A percentile compares a stretch with the other conserved stretches of the same genome.
phyloP scores from a whole-genome alignment of 257 asterid genomes.

The Solanum raphanifolium region DNA sequence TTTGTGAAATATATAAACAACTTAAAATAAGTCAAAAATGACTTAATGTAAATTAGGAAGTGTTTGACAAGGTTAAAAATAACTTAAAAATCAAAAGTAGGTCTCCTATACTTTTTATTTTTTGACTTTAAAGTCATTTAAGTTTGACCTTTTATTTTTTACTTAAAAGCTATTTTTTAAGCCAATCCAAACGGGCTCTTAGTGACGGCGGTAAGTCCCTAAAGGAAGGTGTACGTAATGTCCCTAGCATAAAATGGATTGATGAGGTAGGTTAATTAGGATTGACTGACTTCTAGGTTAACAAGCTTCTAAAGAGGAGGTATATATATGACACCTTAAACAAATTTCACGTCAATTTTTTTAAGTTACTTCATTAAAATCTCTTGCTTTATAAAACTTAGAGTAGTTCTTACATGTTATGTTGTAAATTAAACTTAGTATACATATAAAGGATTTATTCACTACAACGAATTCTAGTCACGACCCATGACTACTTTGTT shows the following conservation, averaged over 20 bases:
- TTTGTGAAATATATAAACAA: neutral
- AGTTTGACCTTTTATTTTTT: neutral
- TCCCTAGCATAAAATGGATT: neutral
- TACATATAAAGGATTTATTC: neutral
- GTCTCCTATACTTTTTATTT: accelerated
- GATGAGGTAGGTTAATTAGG: neutral
- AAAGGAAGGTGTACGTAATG: neutral
- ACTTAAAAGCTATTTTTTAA: no score
- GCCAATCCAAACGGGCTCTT: neutral
- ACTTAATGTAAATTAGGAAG: no score
- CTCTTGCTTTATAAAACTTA: neutral
- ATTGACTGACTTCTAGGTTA: neutral
- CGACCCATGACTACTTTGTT: neutral
- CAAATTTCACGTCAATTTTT: no score
- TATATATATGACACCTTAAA: no score
- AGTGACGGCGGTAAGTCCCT: neutral
- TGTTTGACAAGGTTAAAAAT: no score
- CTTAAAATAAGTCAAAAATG: no score
- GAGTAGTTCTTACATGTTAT: neutral
- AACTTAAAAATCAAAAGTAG: neutral
- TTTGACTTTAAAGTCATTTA: neutral
- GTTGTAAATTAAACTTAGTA: neutral
- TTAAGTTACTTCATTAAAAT: neutral
- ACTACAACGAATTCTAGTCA: neutral
- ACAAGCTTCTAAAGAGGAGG: neutral